These are phyloP conservation scores for Globisporangium iwayamae DNA, from an alignment of 352 stramenopile genomes.

Conservation along the genomic window DNA sequence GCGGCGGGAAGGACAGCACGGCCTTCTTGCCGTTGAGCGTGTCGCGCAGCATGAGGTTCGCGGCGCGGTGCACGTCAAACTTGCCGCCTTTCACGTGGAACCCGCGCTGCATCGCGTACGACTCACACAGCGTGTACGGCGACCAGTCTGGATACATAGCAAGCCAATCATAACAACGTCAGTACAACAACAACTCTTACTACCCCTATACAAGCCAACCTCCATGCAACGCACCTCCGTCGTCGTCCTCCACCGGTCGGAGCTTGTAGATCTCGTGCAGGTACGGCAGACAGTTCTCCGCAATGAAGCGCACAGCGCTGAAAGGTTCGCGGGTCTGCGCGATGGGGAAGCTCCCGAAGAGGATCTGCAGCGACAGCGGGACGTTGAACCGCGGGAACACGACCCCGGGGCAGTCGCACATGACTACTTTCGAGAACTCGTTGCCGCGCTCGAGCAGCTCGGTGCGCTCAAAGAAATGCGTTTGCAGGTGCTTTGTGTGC, in stretches of 20 bases:
- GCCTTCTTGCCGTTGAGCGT: conserved; percentile 82
- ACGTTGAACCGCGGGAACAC: conserved; percentile 77
- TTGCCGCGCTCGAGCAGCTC: conserved; percentile 43
- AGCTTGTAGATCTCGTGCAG: conserved; percentile 83
- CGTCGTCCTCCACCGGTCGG: conserved; percentile 62
- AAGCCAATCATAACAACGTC: conserved; percentile 5
- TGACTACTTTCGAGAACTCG: conserved; percentile 39
- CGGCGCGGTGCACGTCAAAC: conserved; percentile 69
- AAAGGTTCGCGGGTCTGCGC: conserved; percentile 85
- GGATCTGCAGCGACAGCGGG: conserved; percentile 63
- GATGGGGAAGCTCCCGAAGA: conserved; percentile 83
- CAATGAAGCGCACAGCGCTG: conserved; percentile 81
- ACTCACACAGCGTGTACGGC: conserved; percentile 71
- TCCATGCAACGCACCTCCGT: conserved; percentile 27
- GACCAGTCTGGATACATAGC: conserved; percentile 44
- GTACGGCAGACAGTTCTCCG: conserved; percentile 71
- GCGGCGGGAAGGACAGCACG: conserved; percentile 72
- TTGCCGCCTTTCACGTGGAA: conserved; percentile 75
- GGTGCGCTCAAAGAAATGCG: conserved; percentile 63
- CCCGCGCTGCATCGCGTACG: conserved; percentile 68
- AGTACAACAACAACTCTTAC: not conserved
- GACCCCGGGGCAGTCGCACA: conserved; percentile 80
- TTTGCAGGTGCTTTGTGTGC: conserved; percentile 83
- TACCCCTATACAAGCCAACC: not conserved
- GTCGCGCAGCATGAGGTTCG: conserved; percentile 70